Base-by-base conservation (phyloP, 2,329 filamentous ascomycete species). In the Taxawa tesnikishii region DNA sequence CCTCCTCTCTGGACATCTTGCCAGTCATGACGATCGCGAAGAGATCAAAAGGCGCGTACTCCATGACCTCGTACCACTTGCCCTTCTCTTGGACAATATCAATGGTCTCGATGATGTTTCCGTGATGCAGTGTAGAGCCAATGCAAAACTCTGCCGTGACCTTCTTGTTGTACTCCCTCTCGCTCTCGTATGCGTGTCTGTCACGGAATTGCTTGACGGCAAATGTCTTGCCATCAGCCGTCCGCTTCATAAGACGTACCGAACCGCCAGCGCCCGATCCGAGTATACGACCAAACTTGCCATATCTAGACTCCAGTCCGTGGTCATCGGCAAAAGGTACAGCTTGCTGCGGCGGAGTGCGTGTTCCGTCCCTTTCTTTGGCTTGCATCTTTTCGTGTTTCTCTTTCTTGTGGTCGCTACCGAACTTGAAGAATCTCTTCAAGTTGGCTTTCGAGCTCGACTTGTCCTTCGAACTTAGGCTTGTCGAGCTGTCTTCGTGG, bases 21-120 rank as follows among this genome's bases (percentile, higher is more conserved):
- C 90, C 90, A 0, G 90, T 96, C 90, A 98, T 98, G 43, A 98
- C 90, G 42, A 92, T 94, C 9, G 90, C 90, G 53, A 98, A 98
- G 17, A 98, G 69, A 54, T 98, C 90, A 50, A 69, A 98, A 0
- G 90, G 90, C 8, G 87, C 90, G 50, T 93, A 98, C 53, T 98
- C 90, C 90, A 98, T 98, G 26, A 98, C 90, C 51, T 96, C 88
- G 49, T 85, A 98, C 84, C 90, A 98, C 42, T 80, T 85, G 31
- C 75, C 76, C 56, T 88, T 90, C 59, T 98, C 90, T 44, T 92
- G 83, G 8, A 98, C 75, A 41, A 98, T 93, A 55, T 98, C 90
- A 43, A 98, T 70, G 1, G 90, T 96, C 56, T 98, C 90, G 47
- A 98, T 96, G 45, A 98, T 85, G 53, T 98, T 98, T 47, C 90